Evolutionary conservation across 1,284 basidiomycete genomes (phyloP), one percentile per base, ranked within the genome.

Genomic region (Leccinum holopus): DNA sequence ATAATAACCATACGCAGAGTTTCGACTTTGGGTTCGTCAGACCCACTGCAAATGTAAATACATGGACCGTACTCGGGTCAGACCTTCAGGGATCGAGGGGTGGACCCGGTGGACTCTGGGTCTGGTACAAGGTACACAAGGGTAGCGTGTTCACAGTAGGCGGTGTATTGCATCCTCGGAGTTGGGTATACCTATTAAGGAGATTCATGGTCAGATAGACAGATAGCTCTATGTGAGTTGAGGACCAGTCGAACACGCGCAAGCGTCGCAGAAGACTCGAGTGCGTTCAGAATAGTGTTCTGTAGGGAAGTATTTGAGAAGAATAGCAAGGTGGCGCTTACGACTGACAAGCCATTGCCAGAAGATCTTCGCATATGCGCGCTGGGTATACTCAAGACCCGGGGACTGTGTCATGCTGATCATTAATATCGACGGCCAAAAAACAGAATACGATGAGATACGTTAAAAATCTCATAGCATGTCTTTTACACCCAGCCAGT

Each of bases 401-500:
- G 10, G 44, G 44, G 44, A 41, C 44, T 18, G 44, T 18, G 10
- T 47, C 10, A 18, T 47, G 10, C 10, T 47, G 44, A 47, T 18
- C 44, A 47, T 47, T 18, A 18, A 47, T 47, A 47, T 47, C 9
- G 41, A 44, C 41, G 18, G 41, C n/a, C 7, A 52, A 28, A 52
- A 52, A 58, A 51, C 39, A 56, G 39, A 53, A 54, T 57, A 59
- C 10, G 35, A 53, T 47, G 44, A 57, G 47, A 63, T 66, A 68
- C 55, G 60, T 68, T 68, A 73, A 55, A 76, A 76, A 63, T 91
- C 88, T 59, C 91, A 91, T 67, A 95, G 79, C 75, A 95, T 88
- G 71, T 92, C 89, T 76, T 88, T 88, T 67, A 94, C 80, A 62
- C 84, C 83, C 55, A 81, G 72, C 92, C 92, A 95, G 70, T 95